Evolutionary conservation across 2,329 filamentous ascomycete species (phyloP).

Genomic region (Neofusicoccum umdonicola): DNA sequence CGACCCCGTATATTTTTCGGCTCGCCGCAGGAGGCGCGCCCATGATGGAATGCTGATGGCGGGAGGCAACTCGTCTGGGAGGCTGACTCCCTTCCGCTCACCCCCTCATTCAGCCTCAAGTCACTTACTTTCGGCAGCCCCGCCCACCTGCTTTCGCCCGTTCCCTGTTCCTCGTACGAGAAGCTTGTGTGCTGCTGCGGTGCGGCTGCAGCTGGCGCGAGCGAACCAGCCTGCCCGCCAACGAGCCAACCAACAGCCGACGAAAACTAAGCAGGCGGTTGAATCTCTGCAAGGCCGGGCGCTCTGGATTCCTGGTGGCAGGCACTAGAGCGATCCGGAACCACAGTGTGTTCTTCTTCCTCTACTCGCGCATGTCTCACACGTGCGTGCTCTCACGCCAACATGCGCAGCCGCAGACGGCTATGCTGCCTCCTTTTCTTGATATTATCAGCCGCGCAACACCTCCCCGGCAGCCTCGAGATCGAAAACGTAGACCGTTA

Average conservation of each 20-base stretch:
- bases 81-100: not conserved
- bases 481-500: not conserved
- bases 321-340: no score
- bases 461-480: not conserved
- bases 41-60: not conserved
- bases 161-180: constrained; percentile 1
- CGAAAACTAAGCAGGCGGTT: no score
- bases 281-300: no score
- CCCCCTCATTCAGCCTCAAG: not conserved
- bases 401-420: no score
- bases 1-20: constrained; percentile 7
- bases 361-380: not conserved
- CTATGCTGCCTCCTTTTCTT: not conserved
- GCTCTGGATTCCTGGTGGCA: no score
- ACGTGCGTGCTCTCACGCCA: not conserved
- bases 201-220: not conserved
- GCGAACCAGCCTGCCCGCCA: not conserved
- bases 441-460: not conserved
- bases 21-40: constrained; percentile 6
- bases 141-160: not conserved
- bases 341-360: not conserved
- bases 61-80: not conserved
- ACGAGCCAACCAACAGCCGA: not conserved
- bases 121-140: not conserved
- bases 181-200: not conserved